phyloP scores from a whole-genome alignment of 345 rosid species.

The Lepidium didymum region DNA sequence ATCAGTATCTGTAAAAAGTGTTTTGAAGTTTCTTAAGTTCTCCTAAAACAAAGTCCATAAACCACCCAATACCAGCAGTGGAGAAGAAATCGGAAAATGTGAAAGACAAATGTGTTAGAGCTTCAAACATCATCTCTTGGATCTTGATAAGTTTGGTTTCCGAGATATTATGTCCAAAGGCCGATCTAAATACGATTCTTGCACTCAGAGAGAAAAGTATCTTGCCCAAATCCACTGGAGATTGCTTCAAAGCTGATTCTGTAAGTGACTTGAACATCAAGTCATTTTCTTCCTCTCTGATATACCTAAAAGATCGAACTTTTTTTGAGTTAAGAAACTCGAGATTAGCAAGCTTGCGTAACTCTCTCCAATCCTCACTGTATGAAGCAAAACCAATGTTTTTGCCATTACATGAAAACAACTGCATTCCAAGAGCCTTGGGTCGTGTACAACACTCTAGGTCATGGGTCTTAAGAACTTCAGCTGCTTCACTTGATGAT shows the following conservation, averaged over 20 bases:
- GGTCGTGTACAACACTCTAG: conserved; percentile 33
- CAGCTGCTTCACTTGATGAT: conserved; percentile 28
- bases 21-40: conserved; percentile 7
- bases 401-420: not conserved
- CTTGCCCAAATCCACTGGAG: conserved; percentile 12
- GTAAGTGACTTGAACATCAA: conserved; percentile 16
- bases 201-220: not conserved
- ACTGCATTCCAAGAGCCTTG: not conserved
- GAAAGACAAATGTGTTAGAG: not conserved
- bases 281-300: conserved; percentile 23
- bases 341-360: conserved; percentile 22
- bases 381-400: conserved; percentile 23
- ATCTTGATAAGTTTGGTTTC: not conserved
- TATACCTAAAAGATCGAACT: conserved; percentile 11
- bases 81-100: conserved; percentile 13
- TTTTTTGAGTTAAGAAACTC: conserved; percentile 4
- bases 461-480: conserved; percentile 25
- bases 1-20: not conserved
- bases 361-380: conserved; percentile 20
- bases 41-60: conserved; percentile 13
- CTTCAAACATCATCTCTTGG: conserved; percentile 10
- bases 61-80: conserved; percentile 4
- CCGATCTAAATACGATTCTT: conserved; percentile 2
- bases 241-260: conserved; percentile 6
- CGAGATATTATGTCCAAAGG: conserved; percentile 1